Percentiles rank a stretch among this genome's conserved stretches.
Conservation (phyloP, 345 rosid species). For the Rhizophora apiculata region DNA sequence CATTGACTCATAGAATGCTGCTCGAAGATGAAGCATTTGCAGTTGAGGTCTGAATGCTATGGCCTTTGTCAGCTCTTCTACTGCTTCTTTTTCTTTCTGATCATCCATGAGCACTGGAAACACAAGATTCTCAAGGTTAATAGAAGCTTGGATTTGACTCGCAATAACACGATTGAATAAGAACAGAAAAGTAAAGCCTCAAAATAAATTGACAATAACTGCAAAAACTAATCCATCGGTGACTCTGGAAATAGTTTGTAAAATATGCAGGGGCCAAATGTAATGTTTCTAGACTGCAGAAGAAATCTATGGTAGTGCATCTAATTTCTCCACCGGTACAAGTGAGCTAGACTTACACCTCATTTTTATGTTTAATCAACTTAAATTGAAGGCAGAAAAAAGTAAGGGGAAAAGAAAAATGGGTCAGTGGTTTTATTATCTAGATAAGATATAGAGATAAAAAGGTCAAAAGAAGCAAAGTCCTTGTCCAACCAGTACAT, state of each 20-base stretch:
- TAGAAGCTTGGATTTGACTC: background rate
- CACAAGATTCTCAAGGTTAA: constrained; percentile 13
- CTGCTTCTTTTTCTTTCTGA: constrained; percentile 77
- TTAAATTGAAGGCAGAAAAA: no score
- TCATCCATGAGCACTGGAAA: constrained; percentile 86
- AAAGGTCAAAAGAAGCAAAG: no score
- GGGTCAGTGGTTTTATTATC: no score
- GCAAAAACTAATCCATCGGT: background rate
- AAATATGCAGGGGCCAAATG: background rate
- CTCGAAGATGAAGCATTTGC: constrained; percentile 92
- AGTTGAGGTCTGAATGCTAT: constrained; percentile 83
- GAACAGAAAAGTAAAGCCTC: background rate
- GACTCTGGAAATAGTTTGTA: background rate
- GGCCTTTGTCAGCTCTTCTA: constrained; percentile 82
- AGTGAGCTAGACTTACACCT: no score
- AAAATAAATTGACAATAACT: background rate
- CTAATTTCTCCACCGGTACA: no score
- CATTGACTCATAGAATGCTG: constrained; percentile 82
- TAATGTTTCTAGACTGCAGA: background rate
- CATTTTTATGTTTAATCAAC: no score
- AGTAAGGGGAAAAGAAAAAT: no score
- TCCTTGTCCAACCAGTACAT: no score
- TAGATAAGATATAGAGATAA: no score
- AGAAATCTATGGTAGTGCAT: no score
- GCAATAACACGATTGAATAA: background rate